phyloP scores from a whole-genome alignment of 495 filamentous ascomycete genomes.

The Daldinia bambusicola region DNA sequence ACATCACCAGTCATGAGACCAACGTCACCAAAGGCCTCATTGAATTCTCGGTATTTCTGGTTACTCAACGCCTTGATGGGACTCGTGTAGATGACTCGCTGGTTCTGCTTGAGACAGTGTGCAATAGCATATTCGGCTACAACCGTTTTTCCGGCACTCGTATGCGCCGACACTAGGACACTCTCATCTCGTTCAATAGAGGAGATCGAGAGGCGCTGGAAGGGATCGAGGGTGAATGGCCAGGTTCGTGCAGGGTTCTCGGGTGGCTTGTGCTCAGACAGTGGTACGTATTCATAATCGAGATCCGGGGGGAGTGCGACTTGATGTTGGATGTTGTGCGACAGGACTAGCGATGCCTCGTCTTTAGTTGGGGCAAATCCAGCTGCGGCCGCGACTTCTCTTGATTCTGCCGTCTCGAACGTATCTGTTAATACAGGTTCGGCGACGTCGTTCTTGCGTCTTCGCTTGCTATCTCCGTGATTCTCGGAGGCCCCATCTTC shows the following conservation, averaged over 20 bases:
- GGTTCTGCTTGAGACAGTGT: constrained; percentile 94
- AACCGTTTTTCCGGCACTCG: constrained; percentile 96
- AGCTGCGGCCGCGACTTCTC: constrained; percentile 82
- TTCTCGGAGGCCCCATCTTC: constrained; percentile 51
- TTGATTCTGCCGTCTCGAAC: constrained; percentile 94
- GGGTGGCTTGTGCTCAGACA: constrained; percentile 87
- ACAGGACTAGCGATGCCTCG: constrained; percentile 75
- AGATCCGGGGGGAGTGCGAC: constrained; percentile 88
- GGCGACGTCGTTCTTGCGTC: constrained; percentile 74
- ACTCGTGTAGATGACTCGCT: constrained; percentile 98
- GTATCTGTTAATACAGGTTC: constrained; percentile 90
- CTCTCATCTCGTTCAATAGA: constrained; percentile 96
- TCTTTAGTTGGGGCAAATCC: constrained; percentile 79
- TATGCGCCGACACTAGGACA: constrained; percentile 96
- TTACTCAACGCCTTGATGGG: constrained; percentile 99
- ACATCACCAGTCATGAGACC: constrained; percentile 99
- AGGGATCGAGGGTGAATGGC: constrained; percentile 93
- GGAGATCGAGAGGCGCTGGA: constrained; percentile 90
- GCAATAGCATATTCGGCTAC: constrained; percentile 98
- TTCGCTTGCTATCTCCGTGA: constrained; percentile 75
- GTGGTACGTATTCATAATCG: constrained; percentile 87
- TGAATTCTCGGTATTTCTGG: constrained; percentile 97
- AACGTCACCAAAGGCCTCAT: constrained; percentile 94
- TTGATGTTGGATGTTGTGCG: constrained; percentile 98
- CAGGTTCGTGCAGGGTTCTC: constrained; percentile 84